A percentile compares a stretch with the other conserved stretches of the same genome.
Conservation (phyloP, 768 basidiomycete species). For the Lepiota subincarnata region DNA sequence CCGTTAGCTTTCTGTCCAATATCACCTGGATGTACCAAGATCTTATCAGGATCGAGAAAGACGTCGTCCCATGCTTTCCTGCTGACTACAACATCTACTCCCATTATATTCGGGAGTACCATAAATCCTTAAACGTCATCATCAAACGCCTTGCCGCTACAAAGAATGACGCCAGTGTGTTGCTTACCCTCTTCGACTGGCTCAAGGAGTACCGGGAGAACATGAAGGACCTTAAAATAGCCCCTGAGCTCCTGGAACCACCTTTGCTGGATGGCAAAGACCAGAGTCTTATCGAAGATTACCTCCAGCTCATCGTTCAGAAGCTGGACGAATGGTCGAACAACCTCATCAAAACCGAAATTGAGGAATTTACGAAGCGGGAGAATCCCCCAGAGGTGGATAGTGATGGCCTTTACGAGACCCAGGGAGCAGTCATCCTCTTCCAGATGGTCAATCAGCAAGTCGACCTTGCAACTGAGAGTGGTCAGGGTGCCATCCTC, state of each 20-base stretch:
- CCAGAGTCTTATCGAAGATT: conserved; percentile 90
- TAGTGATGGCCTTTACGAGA: conserved; percentile 84
- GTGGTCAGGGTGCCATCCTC: conserved; percentile 91
- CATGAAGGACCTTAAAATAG: conserved; percentile 90
- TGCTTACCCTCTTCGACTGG: conserved; percentile 88
- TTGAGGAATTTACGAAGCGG: conserved; percentile 77
- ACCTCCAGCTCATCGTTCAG: conserved; percentile 85
- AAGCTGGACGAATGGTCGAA: conserved; percentile 97
- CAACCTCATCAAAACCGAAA: conserved; percentile 91
- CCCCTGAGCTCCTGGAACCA: conserved; percentile 79
- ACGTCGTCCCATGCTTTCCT: conserved; percentile 89
- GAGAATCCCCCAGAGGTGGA: conserved; percentile 86
- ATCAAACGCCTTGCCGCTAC: conserved; percentile 66
- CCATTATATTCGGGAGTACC: conserved; percentile 83
- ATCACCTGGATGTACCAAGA: conserved; percentile 94
- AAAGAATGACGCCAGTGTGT: conserved; percentile 82
- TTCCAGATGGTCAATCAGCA: conserved; percentile 99
- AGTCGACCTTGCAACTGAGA: conserved; percentile 91
- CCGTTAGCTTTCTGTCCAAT: conserved; percentile 69
- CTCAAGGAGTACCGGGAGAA: conserved; percentile 92
- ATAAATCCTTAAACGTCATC: conserved; percentile 74
- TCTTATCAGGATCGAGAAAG: conserved; percentile 85
- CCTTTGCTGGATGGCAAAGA: conserved; percentile 94
- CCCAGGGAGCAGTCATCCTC: conserved; percentile 89
- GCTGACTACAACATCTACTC: conserved; percentile 86